Evolutionary conservation across 768 basidiomycete genomes (phyloP), one percentile per base, ranked within the genome.

Genomic region (Leccinum uliginosum): DNA sequence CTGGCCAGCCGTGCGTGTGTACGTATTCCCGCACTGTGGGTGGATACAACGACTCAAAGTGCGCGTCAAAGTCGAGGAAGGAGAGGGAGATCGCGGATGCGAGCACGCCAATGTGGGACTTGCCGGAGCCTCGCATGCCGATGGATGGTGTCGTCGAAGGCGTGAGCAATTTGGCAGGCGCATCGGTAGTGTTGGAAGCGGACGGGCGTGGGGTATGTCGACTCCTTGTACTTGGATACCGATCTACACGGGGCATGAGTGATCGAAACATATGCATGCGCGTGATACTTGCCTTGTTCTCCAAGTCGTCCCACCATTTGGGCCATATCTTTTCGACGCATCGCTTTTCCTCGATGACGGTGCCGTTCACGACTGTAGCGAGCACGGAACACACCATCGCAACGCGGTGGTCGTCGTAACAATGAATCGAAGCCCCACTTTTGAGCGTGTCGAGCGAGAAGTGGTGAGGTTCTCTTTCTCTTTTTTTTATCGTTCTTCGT

Each of bases 281-380:
- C 10, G n/a, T 43, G 35, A 17, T 19, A 45, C 76, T 3, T 51
- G 91, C 92, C 84, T 97, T 97, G 76, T 92, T 94, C 69, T 91
- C 84, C 24, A 99, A 78, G 71, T 98, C 97, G 68, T 98, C 97
- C 95, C 96, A 99, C 93, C 95, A 99, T 69, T 94, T 95, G 0
- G 97, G 97, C 96, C 96, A 99, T 0, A 96, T 99, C 82, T 99
- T 99, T 74, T 96, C 96, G 30, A 99, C 97, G 67, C 97, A 98
- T 53, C 95, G 80, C 74, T 96, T 96, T 76, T 98, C 96, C 67
- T 98, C 94, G 27, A 98, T 79, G 61, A 92, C 75, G 3, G 91
- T 89, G n/a, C 81, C 83, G 32, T 79, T 73, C 40, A 93, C 74
- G 4, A 92, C 81, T 4, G 87, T 80, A 19, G 87, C 85, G 40